These are phyloP conservation scores for Teratosphaeria viscida DNA, from an alignment of 2,329 filamentous ascomycete species.

Conservation along the genomic window DNA sequence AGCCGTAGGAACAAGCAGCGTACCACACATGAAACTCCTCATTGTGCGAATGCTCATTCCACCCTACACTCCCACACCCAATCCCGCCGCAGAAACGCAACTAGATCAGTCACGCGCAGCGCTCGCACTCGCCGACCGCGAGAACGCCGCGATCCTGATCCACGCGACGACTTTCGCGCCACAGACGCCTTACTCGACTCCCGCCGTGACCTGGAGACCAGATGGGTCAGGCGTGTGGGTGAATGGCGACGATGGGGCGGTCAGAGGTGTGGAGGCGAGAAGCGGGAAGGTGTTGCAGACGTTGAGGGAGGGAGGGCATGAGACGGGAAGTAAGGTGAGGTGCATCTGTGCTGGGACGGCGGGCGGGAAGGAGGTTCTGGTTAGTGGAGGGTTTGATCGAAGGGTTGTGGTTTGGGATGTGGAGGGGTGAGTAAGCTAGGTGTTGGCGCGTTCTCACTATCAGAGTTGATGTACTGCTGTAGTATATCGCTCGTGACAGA, in stretches of 20 bases:
- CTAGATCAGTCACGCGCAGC: slow-evolving; percentile 42
- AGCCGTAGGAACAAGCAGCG: slow-evolving; percentile 49
- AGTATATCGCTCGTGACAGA: background rate
- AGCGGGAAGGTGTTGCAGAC: slow-evolving; percentile 46
- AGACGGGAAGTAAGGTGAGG: slow-evolving; percentile 47
- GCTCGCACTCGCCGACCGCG: slow-evolving; percentile 43
- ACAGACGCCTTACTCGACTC: slow-evolving; percentile 55
- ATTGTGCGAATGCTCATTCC: slow-evolving; percentile 49
- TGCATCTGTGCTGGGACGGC: slow-evolving; percentile 47
- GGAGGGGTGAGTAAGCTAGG: background rate
- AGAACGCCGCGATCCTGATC: slow-evolving; percentile 50
- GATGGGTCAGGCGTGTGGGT: slow-evolving; percentile 53
- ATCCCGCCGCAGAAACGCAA: slow-evolving; percentile 31
- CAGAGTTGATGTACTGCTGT: background rate
- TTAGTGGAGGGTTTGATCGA: slow-evolving; percentile 57
- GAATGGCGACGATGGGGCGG: slow-evolving; percentile 53
- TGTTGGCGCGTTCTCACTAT: too few relatives aligned
- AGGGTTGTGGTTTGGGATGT: slow-evolving; percentile 47
- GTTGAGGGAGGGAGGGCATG: slow-evolving; percentile 39
- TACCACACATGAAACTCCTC: slow-evolving; percentile 53
- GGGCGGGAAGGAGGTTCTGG: slow-evolving; percentile 37
- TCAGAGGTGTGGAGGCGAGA: slow-evolving; percentile 48
- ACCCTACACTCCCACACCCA: slow-evolving; percentile 15
- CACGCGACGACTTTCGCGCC: slow-evolving; percentile 51
- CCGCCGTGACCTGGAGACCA: slow-evolving; percentile 51